Base-by-base conservation (phyloP, 164 flowering plant species). In the Litsea cubeba region DNA sequence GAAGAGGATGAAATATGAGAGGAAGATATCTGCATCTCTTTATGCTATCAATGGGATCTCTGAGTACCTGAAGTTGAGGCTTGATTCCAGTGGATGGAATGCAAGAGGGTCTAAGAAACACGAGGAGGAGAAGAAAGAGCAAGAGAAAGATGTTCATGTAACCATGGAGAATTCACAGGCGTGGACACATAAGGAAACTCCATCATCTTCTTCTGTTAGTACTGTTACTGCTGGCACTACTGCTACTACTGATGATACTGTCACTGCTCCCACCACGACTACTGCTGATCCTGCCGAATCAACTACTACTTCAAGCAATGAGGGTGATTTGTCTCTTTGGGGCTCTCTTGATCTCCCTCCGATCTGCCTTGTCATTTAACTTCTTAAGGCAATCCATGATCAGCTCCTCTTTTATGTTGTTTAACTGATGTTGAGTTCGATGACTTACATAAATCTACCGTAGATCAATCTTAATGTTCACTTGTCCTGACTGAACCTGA, bases 1-100 rank as follows among this genome's bases (percentile, higher is more conserved):
- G 79, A 87, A 83, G 79, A 84, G 88, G 74, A 86, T 90, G 94
- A 88, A 83, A 54, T 88, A 90, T 50, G 95, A 90, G 78, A 81
- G 92, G 79, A 88, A 85, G 75, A 79, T 84, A 72, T 90, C 92
- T 8, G 90, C 92, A 26, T 88, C 92, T 72, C 82, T 88, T 2
- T 90, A 86, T 75, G 92, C 95, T 50, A 81, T 88, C 76, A 86
- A 86, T 75, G 90, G 92, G 26, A 87, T 90, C 40, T 77, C 87
- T 0, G 95, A 90, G 72, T 90, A 88, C 83, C 74, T 90, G 50
- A 86, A 76, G 75, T 46, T 85, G 75, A 86, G 70, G 76, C 77
- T 80, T 71, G 79, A 68, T 2, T 51, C 26, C 40, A 70, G 67
- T 22, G 49, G 5, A 7, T 25, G 69, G 26, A 71, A 35, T 54